Evolutionary conservation across 2,329 filamentous ascomycete genomes (phyloP).

Genomic region (Scortechinia acanthostroma): DNA sequence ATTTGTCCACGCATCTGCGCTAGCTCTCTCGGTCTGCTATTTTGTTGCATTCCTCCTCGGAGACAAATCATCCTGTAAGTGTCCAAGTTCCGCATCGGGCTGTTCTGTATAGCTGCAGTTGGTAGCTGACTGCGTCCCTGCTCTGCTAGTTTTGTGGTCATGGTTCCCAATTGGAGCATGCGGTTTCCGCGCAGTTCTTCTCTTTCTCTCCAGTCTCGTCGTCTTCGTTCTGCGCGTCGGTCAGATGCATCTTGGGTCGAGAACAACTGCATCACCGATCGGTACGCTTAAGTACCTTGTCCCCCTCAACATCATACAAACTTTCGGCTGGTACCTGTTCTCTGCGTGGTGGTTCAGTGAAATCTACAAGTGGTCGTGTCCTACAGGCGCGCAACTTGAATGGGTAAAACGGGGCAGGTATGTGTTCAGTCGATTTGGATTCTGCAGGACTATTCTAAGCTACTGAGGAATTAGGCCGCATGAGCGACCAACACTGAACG

Average conservation of each 20-base stretch:
- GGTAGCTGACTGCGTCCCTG: not conserved
- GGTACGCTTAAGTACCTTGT: conserved; percentile 53
- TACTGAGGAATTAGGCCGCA: not conserved
- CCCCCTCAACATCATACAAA: conserved; percentile 57
- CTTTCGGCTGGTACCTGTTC: conserved; percentile 67
- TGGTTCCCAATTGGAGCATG: conserved; percentile 77
- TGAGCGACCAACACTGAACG: conserved; percentile 71
- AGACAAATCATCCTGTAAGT: not conserved
- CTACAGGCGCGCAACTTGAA: conserved; percentile 51
- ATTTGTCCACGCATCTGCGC: not conserved
- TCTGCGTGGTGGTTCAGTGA: conserved; percentile 77
- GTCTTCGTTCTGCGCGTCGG: conserved; percentile 82
- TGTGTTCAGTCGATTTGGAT: too few relatives aligned
- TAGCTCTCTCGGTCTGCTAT: not conserved
- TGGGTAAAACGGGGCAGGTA: conserved; percentile 68
- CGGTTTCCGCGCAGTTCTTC: conserved; percentile 66
- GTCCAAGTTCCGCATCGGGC: not conserved
- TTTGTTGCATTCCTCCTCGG: not conserved
- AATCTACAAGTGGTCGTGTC: conserved; percentile 69
- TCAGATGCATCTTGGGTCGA: conserved; percentile 69
- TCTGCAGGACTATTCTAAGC: too few relatives aligned
- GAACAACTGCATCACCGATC: conserved; percentile 64
- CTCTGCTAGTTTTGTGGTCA: conserved; percentile 59
- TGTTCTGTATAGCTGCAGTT: too few relatives aligned
- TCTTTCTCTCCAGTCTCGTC: conserved; percentile 70